These are phyloP conservation scores for Geranium rotundifolium DNA, from an alignment of 345 rosid genomes.

Conservation along the genomic window DNA sequence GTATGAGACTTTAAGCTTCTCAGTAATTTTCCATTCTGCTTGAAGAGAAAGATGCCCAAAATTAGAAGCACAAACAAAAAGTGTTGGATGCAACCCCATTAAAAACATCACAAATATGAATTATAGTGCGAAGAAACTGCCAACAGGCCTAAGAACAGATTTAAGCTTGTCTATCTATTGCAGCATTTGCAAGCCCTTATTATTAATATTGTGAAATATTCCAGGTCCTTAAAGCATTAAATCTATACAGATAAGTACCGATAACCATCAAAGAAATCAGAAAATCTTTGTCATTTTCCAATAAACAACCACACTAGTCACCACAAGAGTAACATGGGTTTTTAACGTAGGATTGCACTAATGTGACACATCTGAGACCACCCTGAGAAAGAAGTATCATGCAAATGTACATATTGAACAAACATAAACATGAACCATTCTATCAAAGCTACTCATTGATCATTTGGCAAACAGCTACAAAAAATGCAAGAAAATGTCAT, in stretches of 20 bases:
- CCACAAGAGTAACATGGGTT: not conserved
- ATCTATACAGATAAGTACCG: too few species aligned
- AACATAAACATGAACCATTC: not conserved
- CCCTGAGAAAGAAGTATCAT: not conserved
- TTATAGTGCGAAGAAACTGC: not conserved
- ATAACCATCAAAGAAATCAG: too few species aligned
- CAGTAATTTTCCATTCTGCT: conserved; percentile 68
- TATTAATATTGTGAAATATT: too few species aligned
- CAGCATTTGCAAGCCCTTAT: too few species aligned
- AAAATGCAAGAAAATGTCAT: too few species aligned
- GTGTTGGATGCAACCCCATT: not conserved
- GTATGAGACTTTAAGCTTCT: conserved; percentile 64
- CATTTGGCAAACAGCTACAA: not conserved
- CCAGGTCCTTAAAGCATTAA: too few species aligned
- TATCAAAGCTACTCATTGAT: not conserved
- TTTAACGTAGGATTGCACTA: too few species aligned
- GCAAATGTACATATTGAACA: too few species aligned
- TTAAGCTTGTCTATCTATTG: too few species aligned
- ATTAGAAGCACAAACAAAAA: not conserved
- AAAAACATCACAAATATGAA: not conserved
- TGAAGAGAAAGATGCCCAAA: conserved; percentile 4
- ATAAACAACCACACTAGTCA: not conserved
- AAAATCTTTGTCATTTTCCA: too few species aligned
- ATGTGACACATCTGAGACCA: too few species aligned
- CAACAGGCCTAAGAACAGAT: not conserved